phyloP scores from a whole-genome alignment of 2,329 filamentous ascomycete species.

The Curvularia spicifera region DNA sequence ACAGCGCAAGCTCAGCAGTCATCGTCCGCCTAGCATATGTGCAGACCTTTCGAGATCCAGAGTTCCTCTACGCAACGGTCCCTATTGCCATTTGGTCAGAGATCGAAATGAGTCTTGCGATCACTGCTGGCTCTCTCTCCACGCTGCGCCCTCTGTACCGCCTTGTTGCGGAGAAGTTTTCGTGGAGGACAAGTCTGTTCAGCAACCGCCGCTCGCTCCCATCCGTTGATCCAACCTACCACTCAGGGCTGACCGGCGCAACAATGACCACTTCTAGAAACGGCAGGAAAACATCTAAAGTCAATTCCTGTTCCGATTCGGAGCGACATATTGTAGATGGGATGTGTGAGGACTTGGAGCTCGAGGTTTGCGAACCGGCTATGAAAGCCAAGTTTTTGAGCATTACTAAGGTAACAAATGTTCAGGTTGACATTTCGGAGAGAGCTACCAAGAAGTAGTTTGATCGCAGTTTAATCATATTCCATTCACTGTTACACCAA shows the following conservation, averaged over 20 bases:
- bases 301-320: neutral
- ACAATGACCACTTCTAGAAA: neutral
- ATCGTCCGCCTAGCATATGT: constrained; percentile 23
- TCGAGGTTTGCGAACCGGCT: neutral
- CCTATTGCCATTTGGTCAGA: constrained; percentile 28
- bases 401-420: neutral
- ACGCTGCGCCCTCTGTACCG: constrained; percentile 24
- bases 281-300: neutral
- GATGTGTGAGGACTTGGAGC: neutral
- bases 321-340: neutral
- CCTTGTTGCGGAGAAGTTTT: constrained; percentile 2
- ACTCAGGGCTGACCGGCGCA: neutral
- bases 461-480: neutral
- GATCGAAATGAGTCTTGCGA: constrained; percentile 24
- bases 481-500: neutral
- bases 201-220: neutral
- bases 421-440: neutral
- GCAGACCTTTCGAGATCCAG: constrained; percentile 14
- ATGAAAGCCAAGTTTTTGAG: neutral
- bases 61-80: constrained; percentile 23
- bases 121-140: constrained; percentile 23
- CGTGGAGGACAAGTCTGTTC: neutral
- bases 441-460: neutral
- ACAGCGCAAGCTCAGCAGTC: constrained; percentile 20
- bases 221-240: neutral